phyloP scores from a whole-genome alignment of 1,139 yeast genomes.

The Geotrichum armillariae region DNA sequence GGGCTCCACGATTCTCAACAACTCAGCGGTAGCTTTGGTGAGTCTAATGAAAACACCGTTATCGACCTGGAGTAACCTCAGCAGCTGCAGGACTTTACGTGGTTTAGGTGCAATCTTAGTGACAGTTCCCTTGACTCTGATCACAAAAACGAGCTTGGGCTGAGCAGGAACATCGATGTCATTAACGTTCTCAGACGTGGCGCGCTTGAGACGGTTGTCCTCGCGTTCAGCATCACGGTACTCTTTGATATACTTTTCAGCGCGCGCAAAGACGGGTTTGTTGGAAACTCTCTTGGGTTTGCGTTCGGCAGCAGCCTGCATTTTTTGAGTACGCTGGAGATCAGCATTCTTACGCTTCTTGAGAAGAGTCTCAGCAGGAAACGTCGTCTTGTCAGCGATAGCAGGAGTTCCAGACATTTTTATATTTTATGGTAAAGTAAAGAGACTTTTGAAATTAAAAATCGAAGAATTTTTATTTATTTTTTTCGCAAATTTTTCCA shows the following conservation, averaged over 20 bases:
- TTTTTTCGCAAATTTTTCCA: no score
- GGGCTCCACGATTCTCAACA: conserved; percentile 97
- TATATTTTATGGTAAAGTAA: not conserved
- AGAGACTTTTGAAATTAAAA: no score
- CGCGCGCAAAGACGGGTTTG: conserved; percentile 67
- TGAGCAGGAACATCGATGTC: conserved; percentile 83
- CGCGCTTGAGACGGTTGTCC: conserved; percentile 89
- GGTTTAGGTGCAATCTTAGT: conserved; percentile 99
- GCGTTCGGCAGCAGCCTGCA: conserved; percentile 11
- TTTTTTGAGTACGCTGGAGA: conserved; percentile 39
- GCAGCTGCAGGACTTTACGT: conserved; percentile 97
- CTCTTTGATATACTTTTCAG: conserved; percentile 97
- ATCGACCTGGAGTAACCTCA: conserved; percentile 97
- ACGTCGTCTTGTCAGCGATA: conserved; percentile 6
- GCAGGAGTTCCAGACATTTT: conserved; percentile 12
- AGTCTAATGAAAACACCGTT: conserved; percentile 97
- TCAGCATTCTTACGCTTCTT: conserved; percentile 83
- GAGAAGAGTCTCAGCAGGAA: conserved; percentile 88
- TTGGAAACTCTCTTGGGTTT: not conserved
- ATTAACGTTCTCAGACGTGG: conserved; percentile 93
- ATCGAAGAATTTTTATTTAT: no score
- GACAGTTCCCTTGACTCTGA: conserved; percentile 99
- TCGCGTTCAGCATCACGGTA: conserved; percentile 95
- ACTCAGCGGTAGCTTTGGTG: conserved; percentile 97
- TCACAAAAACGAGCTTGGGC: conserved; percentile 92